These are phyloP conservation scores for Euptelea pleiosperma DNA, from an alignment of 164 flowering plant genomes.

Conservation along the genomic window DNA sequence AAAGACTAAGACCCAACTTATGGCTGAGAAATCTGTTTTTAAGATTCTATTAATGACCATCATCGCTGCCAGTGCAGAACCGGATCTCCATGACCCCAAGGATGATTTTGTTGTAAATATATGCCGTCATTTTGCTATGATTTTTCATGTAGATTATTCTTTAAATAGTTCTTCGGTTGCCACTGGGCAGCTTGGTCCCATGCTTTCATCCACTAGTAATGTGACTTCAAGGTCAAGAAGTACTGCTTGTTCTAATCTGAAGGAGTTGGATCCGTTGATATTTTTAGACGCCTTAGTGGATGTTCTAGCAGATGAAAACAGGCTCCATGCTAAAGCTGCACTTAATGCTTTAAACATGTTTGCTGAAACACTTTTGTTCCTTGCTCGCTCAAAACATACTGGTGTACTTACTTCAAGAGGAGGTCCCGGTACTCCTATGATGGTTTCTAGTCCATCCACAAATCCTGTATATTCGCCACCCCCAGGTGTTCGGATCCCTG, in stretches of 20 bases:
- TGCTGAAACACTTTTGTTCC: slow-evolving; percentile 83
- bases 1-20: slow-evolving; percentile 94
- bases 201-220: slow-evolving; percentile 41
- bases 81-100: slow-evolving; percentile 67
- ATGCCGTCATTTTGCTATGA: slow-evolving; percentile 95
- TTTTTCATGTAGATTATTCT: slow-evolving; percentile 66
- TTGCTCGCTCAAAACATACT: slow-evolving; percentile 79
- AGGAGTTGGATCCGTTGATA: slow-evolving; percentile 88
- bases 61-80: slow-evolving; percentile 82
- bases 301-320: slow-evolving; percentile 88
- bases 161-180: slow-evolving; percentile 42
- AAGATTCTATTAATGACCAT: slow-evolving; percentile 81
- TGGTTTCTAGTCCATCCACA: slow-evolving; percentile 93
- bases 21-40: slow-evolving; percentile 97
- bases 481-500: slow-evolving; percentile 81
- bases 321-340: slow-evolving; percentile 90
- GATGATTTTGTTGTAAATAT: slow-evolving; percentile 81
- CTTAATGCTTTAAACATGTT: slow-evolving; percentile 72
- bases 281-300: slow-evolving; percentile 97
- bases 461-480: slow-evolving; percentile 96
- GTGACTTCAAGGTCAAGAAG: slow-evolving; percentile 41
- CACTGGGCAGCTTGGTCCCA: slow-evolving; percentile 46
- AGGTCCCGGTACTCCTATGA: slow-evolving; percentile 93
- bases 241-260: slow-evolving; percentile 53
- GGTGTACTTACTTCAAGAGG: slow-evolving; percentile 59